phyloP scores from a whole-genome alignment of 1,284 basidiomycete genomes.

The Moesziomyces parantarcticus region DNA sequence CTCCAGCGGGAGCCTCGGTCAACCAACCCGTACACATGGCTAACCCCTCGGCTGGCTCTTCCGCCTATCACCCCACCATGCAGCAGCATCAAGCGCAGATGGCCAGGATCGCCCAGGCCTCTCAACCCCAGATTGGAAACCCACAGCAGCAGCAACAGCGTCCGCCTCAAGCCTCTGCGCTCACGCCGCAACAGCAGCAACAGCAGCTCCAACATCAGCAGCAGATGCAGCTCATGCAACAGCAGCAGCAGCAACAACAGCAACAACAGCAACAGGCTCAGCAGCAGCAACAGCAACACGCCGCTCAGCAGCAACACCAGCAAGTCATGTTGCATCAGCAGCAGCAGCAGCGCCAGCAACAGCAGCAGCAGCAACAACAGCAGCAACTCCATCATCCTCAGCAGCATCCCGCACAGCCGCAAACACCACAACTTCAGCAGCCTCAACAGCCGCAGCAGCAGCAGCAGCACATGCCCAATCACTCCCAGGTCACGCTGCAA shows the following conservation, averaged over 20 bases:
- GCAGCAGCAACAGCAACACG: conserved; percentile 30
- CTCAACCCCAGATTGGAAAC: conserved; percentile 32
- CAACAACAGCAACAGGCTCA: conserved; percentile 32
- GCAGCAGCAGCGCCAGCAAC: conserved; percentile 9
- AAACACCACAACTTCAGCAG: conserved; percentile 16
- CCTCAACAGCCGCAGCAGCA: conserved; percentile 15
- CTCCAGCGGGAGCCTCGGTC: conserved; percentile 2
- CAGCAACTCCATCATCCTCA: conserved; percentile 15
- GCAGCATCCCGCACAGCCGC: conserved; percentile 19
- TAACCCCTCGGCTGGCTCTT: conserved; percentile 15
- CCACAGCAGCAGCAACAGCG: conserved; percentile 23
- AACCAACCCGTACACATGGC: conserved; percentile 22
- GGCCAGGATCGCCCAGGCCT: conserved; percentile 33
- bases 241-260: conserved; percentile 10
- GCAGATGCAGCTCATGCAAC: conserved; percentile 7
- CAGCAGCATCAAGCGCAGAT: conserved; percentile 49
- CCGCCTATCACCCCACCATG: conserved; percentile 47
- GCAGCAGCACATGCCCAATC: conserved; percentile 13
- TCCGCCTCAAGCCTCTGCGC: too few species aligned
- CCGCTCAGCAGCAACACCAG: conserved; percentile 15
- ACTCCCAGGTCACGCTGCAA: conserved; percentile 29
- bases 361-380: conserved; percentile 19
- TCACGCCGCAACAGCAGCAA: conserved; percentile 10
- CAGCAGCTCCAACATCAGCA: conserved; percentile 21
- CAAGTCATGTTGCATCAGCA: conserved; percentile 2